Conservation (phyloP, 1,284 basidiomycete species). For the Meira miltonrushii region DNA sequence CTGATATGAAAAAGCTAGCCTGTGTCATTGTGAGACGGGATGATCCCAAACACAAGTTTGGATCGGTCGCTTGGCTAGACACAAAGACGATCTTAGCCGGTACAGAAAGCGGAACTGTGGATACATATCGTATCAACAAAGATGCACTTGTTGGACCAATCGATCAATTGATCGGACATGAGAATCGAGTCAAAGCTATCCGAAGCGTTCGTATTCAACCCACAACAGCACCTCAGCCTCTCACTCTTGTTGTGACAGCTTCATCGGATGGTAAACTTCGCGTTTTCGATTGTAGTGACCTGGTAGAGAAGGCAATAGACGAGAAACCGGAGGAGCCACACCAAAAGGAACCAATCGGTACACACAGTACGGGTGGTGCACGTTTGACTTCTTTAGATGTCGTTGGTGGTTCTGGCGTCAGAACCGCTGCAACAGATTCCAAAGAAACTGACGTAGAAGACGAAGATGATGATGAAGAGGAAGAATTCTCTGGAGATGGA, state of each 20-base stretch:
- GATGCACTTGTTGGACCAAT: conserved; percentile 19
- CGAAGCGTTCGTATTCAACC: conserved; percentile 13
- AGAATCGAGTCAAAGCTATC: conserved; percentile 34
- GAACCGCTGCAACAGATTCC: background rate
- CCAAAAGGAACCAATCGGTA: conserved; percentile 16
- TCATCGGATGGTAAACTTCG: conserved; percentile 49
- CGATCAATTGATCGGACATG: conserved; percentile 39
- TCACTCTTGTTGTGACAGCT: conserved; percentile 29
- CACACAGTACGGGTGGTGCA: conserved; percentile 42
- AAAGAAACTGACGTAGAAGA: conserved; percentile 9
- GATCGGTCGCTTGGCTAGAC: background rate
- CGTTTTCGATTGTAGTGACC: conserved; percentile 34
- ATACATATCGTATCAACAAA: conserved; percentile 5
- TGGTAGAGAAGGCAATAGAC: conserved; percentile 12
- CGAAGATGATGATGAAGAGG: conserved; percentile 11
- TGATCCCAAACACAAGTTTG: background rate
- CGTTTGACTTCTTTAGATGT: conserved; percentile 45
- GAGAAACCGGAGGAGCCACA: conserved; percentile 17
- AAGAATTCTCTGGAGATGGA: conserved; percentile 18
- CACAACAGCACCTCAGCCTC: conserved; percentile 8
- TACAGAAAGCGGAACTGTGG: conserved; percentile 5
- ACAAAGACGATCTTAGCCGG: background rate
- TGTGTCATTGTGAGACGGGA: background rate
- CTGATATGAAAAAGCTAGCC: conserved; percentile 2
- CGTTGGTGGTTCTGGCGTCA: conserved; percentile 24